These are phyloP conservation scores for Eutrema yunnanense DNA, from an alignment of 345 rosid genomes.

Conservation along the genomic window DNA sequence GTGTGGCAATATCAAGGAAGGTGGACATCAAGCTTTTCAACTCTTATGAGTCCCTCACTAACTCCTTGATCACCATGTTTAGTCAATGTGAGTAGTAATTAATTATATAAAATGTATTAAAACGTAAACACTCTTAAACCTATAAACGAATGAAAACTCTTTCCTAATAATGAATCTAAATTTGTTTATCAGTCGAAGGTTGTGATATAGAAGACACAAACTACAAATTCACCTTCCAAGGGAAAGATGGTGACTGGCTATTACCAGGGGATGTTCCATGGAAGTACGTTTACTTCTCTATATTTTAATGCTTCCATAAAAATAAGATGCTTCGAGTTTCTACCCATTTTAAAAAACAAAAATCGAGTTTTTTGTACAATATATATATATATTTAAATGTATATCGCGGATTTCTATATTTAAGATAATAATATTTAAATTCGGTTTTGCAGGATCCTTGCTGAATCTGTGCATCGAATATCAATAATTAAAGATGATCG, in stretches of 20 bases:
- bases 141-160: neutral
- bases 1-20: constrained; percentile 57
- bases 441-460: constrained; percentile 39
- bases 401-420: neutral
- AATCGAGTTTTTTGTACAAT: neutral
- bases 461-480: constrained; percentile 42
- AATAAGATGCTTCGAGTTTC: neutral
- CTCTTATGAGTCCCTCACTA: constrained; percentile 42
- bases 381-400: neutral
- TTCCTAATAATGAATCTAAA: neutral
- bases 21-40: constrained; percentile 42
- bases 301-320: neutral
- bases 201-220: constrained; percentile 21
- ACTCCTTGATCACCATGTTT: constrained; percentile 50
- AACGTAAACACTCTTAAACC: neutral
- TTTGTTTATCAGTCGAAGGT: neutral
- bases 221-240: constrained; percentile 48
- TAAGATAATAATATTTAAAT: neutral
- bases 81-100: constrained; percentile 30
- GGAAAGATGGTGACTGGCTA: constrained; percentile 59
- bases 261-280: constrained; percentile 60
- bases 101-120: neutral
- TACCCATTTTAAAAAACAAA: neutral
- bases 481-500: constrained; percentile 34
- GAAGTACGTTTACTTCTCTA: constrained; percentile 42